Evolutionary conservation across 179 eudicot species (phyloP), one percentile per base, ranked within the genome.

Genomic region (Beta corolliflora): DNA sequence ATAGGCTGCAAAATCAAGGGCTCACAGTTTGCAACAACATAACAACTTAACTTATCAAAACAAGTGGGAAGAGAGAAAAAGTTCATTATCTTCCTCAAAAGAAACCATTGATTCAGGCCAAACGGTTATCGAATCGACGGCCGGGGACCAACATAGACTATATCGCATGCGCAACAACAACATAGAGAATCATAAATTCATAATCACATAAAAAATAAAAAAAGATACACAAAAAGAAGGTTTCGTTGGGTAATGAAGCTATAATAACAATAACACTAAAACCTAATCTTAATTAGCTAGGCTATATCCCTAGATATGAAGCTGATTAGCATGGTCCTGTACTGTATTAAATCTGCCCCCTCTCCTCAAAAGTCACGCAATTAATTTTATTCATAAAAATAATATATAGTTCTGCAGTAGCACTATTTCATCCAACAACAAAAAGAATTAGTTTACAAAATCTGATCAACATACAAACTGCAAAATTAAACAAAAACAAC

Each of bases 321-420:
- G 11, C 66, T 75, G 77, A 75, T 56, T 75, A 75, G 65, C 66
- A 75, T 75, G 66, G 77, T 75, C 77, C 77, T 75, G 77, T 75
- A 68, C 61, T 74, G 29, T 52, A 75, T 55, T 36, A 72, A 72
- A 14, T 73, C 15, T 64, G 36, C 29, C 68, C 29, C 61, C 16
- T 29, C 4, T 3, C 66, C 77, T 75, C 52, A 58, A 75, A 75
- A 75, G 66, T 56, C 50, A 41, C 77, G 48, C 50, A 11, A 23
- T 9, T 56, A 52, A 53, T 52, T 25, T 29, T 55, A 73, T 29
- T 16, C 21, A 31, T 29, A 73, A 72, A 41, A 11, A 66, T 31
- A 19, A 5, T 3, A 19, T 19, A 19, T 21, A 6, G 29, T n/a
- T 12, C 5, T 2, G 31, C 21, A 61, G 29, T 21, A 61, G 15